Evolutionary conservation across 1,284 basidiomycete genomes (phyloP), one percentile per base, ranked within the genome.

Genomic region (Moesziomyces antarcticus): DNA sequence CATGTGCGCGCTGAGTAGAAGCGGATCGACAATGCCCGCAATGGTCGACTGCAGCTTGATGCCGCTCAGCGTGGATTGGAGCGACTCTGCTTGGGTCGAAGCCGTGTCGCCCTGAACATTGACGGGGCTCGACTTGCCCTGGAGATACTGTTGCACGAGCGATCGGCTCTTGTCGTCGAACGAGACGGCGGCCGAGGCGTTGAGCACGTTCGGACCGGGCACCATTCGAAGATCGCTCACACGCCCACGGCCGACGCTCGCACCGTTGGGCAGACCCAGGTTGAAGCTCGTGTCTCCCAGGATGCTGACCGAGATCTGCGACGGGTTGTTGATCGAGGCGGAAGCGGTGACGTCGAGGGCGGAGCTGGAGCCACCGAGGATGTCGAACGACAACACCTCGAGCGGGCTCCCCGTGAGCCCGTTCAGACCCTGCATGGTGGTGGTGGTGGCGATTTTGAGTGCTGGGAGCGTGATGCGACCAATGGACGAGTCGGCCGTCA

Each of bases 371-470:
- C 91, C 91, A 53, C 91, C 90, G 14, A 88, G 73, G 2, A 92
- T 90, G 78, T 92, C 91, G 24, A 92, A 89, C 10, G 80, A 84
- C 35, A 87, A 84, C 59, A 92, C 90, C 5, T 85, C 85, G 3
- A 88, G 83, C 4, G 82, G 89, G 74, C 87, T 85, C 7, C 86
- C 87, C 45, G 88, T 87, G 51, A 92, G 80, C 9, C 91, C 90
- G 61, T 87, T 86, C 21, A 92, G 82, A 40, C 91, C 91, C n/a
- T 86, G 83, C 49, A 92, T 84, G 16, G 86, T 87, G 4, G 89
- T 90, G 8, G 89, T 86, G 7, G 92, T 91, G 72, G 91, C 89
- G 82, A 92, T 90, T 65, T 88, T 88, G 80, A 92, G 92, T 1
- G 89, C 87, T 77, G 90, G 87, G 11, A 92, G 86, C 10, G 88